Evolutionary conservation across 768 basidiomycete species (phyloP), one percentile per base, ranked within the genome.

Genomic region (Boletus huronensis): DNA sequence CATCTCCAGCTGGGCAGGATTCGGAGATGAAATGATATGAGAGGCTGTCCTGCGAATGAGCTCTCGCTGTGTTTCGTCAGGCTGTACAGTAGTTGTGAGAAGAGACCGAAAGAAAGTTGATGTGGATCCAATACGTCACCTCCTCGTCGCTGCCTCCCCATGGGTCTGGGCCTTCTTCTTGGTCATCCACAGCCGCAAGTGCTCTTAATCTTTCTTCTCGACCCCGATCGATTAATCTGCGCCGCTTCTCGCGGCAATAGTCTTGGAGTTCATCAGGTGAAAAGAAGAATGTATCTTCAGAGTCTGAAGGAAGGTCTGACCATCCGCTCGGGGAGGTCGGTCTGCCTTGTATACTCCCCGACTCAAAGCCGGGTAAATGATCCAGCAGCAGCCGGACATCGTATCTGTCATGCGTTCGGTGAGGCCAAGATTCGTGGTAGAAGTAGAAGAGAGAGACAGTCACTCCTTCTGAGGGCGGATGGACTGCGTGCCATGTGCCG

Each of bases 261-360:
- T 87, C 87, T 14, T 84, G 83, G 3, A 77, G 71, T 59, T 93
- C 92, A 6, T 77, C 75, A 0, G 79, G 79, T 0, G 82, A 77
- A 57, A 94, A 79, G 72, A 89, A 90, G 70, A 93, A 95, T 0
- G 81, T 87, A 60, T 95, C 92, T 72, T 94, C 93, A 5, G 82
- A 67, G 63, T 94, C 92, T 0, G 92, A 93, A 5, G 91, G 86
- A 3, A 94, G 78, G 67, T 92, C 87, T 0, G 86, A 87, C 91
- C 91, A 94, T 8, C 88, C 89, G 3, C 77, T 71, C 3, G 82
- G 80, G 0, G 84, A 82, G 23, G 66, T 70, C 1, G 77, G 57
- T 50, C 64, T 44, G 11, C 1, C 25, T 13, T 25, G 57, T 29
- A 14, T 35, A 8, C 8, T 25, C 43, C 59, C 52, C 23, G 54